Evolutionary conservation across 345 rosid genomes (phyloP), one percentile per base, ranked within the genome.

Genomic region (Camelina neglecta): DNA sequence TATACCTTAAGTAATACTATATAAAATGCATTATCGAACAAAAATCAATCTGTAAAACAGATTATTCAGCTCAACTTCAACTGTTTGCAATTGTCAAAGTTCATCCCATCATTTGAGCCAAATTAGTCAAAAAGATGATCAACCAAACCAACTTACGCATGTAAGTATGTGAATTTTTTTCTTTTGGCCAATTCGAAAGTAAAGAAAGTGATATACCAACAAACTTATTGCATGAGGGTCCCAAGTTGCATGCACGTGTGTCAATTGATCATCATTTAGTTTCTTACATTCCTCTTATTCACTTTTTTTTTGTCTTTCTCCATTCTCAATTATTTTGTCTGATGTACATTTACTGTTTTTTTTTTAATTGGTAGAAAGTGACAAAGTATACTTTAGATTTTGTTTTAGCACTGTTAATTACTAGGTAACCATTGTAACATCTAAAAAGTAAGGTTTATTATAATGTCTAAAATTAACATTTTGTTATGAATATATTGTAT

Each of bases 221-320:
- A 74, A 74, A 74, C 31, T 74, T 31, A 65, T 65, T 65, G 65
- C 71, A 56, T 24, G 16, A 33, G 77, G 77, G 67, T 66, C 72
- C 78, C 78, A 58, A 41, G 21, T 47, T 74, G 60, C 59, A 24
- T 59, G 67, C 73, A 75, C 79, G 73, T 49, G 53, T 1, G 36
- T 26, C 60, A 38, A 38, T 5, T 4, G 35, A 58, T 67, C 73
- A 75, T 74, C 66, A 74, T 74, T 47, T 45, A 73, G 71, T 55
- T 65, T 73, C 65, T 64, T 31, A 44, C 48, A 55, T 73, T 31
- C 24, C 56, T 73, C 45, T 31, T 35, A 10, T 35, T 44, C 31
- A 29, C 31, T 18, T 35, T 35, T 8, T 35, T 8, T 35, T 35
- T 35, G 8, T 8, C 38, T 35, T 35, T 9, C 67, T 42, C n/a